Base-by-base conservation (phyloP, 805 yeast genomes). In the Cyberlindnera misumaiensis region DNA sequence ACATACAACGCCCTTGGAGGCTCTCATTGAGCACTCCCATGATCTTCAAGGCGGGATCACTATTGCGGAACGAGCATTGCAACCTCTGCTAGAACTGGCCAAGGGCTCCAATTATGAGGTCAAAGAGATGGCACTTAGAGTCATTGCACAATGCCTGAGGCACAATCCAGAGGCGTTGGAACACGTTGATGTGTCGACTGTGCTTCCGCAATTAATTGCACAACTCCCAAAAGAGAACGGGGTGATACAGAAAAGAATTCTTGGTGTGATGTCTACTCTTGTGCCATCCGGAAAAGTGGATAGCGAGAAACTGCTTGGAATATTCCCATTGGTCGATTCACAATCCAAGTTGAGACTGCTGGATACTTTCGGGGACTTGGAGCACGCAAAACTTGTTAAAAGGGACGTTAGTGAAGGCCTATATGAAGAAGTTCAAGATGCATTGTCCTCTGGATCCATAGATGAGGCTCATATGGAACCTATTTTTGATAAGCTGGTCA, bases 131-230 rank as follows among this genome's bases (percentile, higher is more conserved):
- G 57, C 77, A 1, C 71, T 77, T 11, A 65, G 87, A 43, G 65
- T 82, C 22, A 63, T 88, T 41, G 80, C 83, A 0, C 69, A 85
- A 5, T 60, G 89, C 4, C 58, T 87, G 32, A 69, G 96, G 49
- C 87, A 87, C 55, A 88, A 88, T 53, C 77, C 76, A 2, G 73
- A 71, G 3, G 87, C 88, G 0, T 45, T 70, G 2, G 57, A 58
- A 3, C 65, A 65, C 38, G 60, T 72, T 11, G 52, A 49, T 30
- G 42, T 29, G 7, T 31, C 38, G 6, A 32, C 47, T 4, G 38
- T 49, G 0, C 17, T 44, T 5, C 38, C 41, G 1, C 38, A 31
- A 9, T 41, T 48, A 4, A 37, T 52, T 7, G 9, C 11, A 6
- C 31, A 41, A 16, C 30, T 50, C 12, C 15, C 31, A 12, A 12